phyloP scores from a whole-genome alignment of 1,284 basidiomycete genomes.

The Moesziomyces parantarcticus region DNA sequence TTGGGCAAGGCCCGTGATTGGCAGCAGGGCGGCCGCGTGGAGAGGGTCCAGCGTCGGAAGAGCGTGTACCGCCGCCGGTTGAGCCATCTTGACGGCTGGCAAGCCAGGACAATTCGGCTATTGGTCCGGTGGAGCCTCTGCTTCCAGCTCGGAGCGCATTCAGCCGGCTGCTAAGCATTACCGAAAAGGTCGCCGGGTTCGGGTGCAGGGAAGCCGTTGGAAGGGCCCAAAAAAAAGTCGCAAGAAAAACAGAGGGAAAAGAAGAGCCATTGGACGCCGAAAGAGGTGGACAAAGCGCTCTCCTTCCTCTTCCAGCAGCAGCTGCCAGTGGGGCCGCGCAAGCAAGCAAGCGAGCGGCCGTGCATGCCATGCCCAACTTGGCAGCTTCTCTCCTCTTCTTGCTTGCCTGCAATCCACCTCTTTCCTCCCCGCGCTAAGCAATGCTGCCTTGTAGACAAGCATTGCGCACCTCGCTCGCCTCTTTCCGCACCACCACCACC shows the following conservation, averaged over 20 bases:
- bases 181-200: conserved; percentile 19
- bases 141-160: conserved; percentile 20
- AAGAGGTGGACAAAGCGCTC: neutral
- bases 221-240: conserved; percentile 1
- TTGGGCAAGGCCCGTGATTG: neutral
- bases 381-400: neutral
- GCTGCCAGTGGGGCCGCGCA: too few species aligned
- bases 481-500: conserved; percentile 20
- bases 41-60: conserved; percentile 6
- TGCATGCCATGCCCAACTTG: neutral
- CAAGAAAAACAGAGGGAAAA: conserved; percentile 2
- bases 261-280: neutral
- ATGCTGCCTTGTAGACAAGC: conserved; percentile 43
- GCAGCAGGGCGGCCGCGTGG: neutral
- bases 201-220: neutral
- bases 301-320: too few species aligned
- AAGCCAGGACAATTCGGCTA: conserved; percentile 10
- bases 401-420: conserved; percentile 1
- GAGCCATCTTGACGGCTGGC: neutral
- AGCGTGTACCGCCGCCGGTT: conserved; percentile 14
- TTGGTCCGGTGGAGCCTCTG: neutral
- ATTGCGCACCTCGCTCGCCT: conserved; percentile 23
- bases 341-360: neutral
- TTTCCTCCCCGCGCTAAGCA: conserved; percentile 10
- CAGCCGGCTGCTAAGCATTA: conserved; percentile 26